Evolutionary conservation across 2,329 filamentous ascomycete species (phyloP).

Genomic region (Cladosporium oxysporum): DNA sequence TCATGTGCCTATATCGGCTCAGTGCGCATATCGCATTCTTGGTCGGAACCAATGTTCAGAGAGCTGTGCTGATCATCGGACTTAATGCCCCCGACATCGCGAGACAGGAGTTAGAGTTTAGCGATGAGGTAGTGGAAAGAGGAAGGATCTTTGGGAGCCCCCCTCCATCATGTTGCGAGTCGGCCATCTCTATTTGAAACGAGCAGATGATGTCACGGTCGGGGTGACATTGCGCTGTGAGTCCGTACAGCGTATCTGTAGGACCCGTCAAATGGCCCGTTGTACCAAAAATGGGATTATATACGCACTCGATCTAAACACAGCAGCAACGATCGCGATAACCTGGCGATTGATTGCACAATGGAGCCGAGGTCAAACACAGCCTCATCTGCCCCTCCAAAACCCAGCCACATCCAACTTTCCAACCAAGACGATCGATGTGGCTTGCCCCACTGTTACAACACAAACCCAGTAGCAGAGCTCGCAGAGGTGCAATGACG

Average conservation of each 20-base stretch:
- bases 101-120: neutral
- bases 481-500: neutral
- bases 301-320: neutral
- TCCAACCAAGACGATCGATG: neutral
- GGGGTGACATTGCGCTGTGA: neutral
- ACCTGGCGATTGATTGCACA: neutral
- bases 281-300: no score
- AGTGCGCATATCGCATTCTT: neutral
- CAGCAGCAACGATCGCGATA: neutral
- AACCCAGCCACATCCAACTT: neutral
- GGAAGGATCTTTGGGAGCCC: neutral
- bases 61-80: neutral
- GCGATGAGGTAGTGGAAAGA: neutral
- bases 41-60: neutral
- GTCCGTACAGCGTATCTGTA: neutral
- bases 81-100: neutral
- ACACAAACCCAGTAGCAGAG: neutral
- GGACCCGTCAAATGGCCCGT: no score
- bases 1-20: neutral
- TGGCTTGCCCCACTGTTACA: neutral
- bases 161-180: neutral
- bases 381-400: conserved; percentile 8
- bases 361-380: conserved; percentile 1
- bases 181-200: neutral
- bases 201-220: neutral